Evolutionary conservation across 2,329 filamentous ascomycete species (phyloP).

Genomic region (Paecilomyces sp.): DNA sequence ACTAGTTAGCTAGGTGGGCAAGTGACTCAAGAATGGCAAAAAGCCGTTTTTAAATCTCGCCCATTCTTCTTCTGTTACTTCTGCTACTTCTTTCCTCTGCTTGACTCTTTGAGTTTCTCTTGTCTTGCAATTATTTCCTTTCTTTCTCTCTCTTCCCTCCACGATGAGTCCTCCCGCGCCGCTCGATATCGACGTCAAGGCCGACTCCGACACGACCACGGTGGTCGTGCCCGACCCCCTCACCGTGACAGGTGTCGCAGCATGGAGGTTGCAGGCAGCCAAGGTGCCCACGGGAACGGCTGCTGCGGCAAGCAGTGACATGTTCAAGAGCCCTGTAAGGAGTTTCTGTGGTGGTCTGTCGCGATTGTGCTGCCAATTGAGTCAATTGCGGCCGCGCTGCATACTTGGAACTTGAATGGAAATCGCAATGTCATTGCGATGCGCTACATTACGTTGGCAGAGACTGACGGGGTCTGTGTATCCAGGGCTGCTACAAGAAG

Average conservation of each 20-base stretch:
- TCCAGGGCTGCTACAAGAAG: conserved; percentile 47
- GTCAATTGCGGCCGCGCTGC: conserved; percentile 5
- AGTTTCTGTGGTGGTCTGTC: background rate
- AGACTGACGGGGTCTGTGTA: background rate
- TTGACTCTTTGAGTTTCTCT: no score
- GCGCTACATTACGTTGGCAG: background rate
- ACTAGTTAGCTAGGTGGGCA: background rate
- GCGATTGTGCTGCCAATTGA: conserved; percentile 7
- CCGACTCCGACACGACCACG: conserved; percentile 29
- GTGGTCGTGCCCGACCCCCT: conserved; percentile 39
- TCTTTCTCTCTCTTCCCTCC: no score
- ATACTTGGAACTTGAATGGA: conserved; percentile 2
- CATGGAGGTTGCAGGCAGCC: conserved; percentile 59
- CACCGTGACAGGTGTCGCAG: conserved; percentile 59
- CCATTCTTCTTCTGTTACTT: background rate
- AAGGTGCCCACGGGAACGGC: conserved; percentile 69
- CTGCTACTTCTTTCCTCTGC: no score
- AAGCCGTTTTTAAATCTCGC: background rate
- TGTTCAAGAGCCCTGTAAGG: conserved; percentile 70
- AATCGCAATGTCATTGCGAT: background rate
- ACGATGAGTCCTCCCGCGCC: conserved; percentile 23
- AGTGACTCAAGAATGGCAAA: background rate
- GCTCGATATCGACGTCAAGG: conserved; percentile 22
- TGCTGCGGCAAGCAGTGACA: conserved; percentile 67
- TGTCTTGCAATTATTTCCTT: no score